A percentile compares a stretch with the other conserved stretches of the same genome.
Evolutionary conservation across 2,329 filamentous ascomycete species (phyloP).

Genomic region (Leptographium flavum): DNA sequence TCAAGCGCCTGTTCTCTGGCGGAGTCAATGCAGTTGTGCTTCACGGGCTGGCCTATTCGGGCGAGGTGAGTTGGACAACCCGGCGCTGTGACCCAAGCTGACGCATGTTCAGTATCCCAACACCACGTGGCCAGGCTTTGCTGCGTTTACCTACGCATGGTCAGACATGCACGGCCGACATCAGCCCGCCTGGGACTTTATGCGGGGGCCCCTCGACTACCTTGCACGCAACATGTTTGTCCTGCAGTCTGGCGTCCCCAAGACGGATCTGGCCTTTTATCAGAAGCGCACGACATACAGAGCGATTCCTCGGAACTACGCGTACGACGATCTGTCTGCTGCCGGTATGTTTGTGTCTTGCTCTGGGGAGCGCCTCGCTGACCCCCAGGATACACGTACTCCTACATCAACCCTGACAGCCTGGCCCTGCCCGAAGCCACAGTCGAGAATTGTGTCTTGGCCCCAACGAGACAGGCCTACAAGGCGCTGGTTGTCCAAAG

Average conservation of each 20-base stretch:
- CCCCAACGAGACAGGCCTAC: constrained; percentile 23
- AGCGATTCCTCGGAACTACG: constrained; percentile 1
- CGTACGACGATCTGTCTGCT: constrained; percentile 3
- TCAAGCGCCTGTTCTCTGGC: constrained; percentile 2
- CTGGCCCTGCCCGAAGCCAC: constrained; percentile 22
- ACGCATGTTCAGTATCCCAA: constrained; percentile 19
- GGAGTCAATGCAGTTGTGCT: constrained; percentile 22
- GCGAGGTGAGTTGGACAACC: not conserved
- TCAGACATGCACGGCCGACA: constrained; percentile 19
- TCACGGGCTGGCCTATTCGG: constrained; percentile 27
- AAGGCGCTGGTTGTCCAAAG: constrained; percentile 25
- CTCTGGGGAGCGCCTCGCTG: not conserved
- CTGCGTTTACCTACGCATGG: constrained; percentile 23
- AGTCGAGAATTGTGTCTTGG: constrained; percentile 22
- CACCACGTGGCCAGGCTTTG: constrained; percentile 34
- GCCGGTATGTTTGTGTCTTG: constrained; percentile 4
- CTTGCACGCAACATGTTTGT: constrained; percentile 23
- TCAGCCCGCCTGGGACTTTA: constrained; percentile 27
- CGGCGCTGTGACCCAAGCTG: constrained; percentile 1
- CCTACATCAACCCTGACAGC: constrained; percentile 30
- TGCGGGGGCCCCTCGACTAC: constrained; percentile 22
- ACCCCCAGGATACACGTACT: constrained; percentile 17
- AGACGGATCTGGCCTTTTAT: constrained; percentile 27
- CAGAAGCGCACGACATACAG: constrained; percentile 11
- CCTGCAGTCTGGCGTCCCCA: constrained; percentile 23